Conservation (phyloP, 306 rosid species). For the Dryas alaskensis region DNA sequence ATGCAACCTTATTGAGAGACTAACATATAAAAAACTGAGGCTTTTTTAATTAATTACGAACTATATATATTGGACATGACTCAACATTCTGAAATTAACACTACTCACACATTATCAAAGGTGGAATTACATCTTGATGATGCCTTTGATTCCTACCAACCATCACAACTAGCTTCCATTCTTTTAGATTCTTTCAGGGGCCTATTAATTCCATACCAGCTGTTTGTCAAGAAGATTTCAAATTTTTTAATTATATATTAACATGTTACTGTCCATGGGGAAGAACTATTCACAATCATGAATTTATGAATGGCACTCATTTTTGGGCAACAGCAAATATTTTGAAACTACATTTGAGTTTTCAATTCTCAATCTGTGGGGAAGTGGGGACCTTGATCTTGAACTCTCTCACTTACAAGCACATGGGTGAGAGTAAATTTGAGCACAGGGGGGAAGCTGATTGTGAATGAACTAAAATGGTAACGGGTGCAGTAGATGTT, state of each 20-base stretch:
- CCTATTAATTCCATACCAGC: constrained; percentile 3
- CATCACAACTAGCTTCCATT: not conserved
- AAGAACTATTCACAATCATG: not conserved
- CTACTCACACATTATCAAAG: not conserved
- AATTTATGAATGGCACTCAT: constrained; percentile 18
- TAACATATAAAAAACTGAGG: too few relatives aligned
- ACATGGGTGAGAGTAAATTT: constrained; percentile 42
- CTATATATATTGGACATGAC: too few relatives aligned
- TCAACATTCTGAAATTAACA: not conserved
- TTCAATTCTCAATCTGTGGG: constrained; percentile 7
- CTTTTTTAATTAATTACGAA: too few relatives aligned
- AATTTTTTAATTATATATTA: not conserved
- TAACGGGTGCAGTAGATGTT: constrained; percentile 29
- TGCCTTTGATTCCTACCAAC: not conserved
- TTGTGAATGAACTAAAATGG: constrained; percentile 28
- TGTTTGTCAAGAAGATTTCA: not conserved
- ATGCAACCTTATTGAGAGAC: too few relatives aligned
- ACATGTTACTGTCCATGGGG: not conserved
- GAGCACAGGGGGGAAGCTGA: constrained; percentile 30
- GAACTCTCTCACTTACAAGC: constrained; percentile 34
- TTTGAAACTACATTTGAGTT: not conserved
- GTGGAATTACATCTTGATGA: not conserved
- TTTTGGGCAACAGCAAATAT: constrained; percentile 16
- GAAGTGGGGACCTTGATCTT: constrained; percentile 26
- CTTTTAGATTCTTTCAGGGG: not conserved